Base-by-base conservation (phyloP, 1,284 basidiomycete species). In the Porogramme epimiltina region DNA sequence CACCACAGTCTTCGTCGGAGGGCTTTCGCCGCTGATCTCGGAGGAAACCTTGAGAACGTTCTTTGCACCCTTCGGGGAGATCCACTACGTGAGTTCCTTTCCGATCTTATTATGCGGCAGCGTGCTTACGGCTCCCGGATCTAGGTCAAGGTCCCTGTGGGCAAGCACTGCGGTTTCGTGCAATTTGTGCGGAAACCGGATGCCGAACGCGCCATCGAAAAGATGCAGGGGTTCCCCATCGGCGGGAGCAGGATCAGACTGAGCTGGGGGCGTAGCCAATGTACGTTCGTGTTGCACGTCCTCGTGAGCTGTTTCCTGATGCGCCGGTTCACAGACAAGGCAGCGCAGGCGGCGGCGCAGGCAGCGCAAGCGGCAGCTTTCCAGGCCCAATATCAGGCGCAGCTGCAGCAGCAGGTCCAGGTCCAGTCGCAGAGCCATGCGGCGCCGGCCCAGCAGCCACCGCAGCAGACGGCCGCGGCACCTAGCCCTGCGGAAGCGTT, bases 201-300 rank as follows among this genome's bases (percentile, higher is more conserved):
- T 70, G 95, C 95, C 5, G 93, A 96, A 67, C 79, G 82, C 23
- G 94, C 95, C 2, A 97, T 98, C 60, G 90, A 94, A 70, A 91
- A 91, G 70, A 95, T 97, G 93, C 94, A 97, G 73, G 93, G 93
- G 20, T 97, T 95, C 69, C 92, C 91, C 5, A 88, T 97, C 60
- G 91, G 92, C 41, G 93, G 93, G 13, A 93, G 92, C 56, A 80
- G 91, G 59, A 94, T 98, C 61, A 81, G 94, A 37, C 72, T 97
- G 51, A 94, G 91, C 65, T 98, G 94, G 94, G 94, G 95, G 25
- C 80, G 94, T 40, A 91, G 88, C 70, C 91, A 93, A 81, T 91
- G 91, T 93, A 64, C 57, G 87, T 73, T 11, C 23, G 23, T 37
- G 34, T 16, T 25, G 9, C 22, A 13, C 26, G 18, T 38, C 44